Evolutionary conservation across 495 filamentous ascomycete species (phyloP).

Genomic region (Daldinia loculata): DNA sequence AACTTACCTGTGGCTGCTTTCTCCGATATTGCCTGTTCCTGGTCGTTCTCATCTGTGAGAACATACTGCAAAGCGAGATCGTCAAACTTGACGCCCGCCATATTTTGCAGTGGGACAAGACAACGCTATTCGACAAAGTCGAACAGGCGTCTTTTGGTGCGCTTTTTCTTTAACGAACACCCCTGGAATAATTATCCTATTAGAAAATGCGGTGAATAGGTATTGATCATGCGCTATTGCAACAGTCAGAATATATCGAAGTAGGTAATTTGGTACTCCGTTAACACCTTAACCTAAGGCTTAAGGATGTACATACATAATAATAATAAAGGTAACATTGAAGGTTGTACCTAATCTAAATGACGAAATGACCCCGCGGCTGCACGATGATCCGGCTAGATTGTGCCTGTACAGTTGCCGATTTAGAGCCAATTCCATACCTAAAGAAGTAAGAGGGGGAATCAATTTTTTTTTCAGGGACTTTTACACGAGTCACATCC

Average conservation of each 20-base stretch:
- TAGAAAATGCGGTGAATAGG: background rate
- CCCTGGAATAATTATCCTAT: background rate
- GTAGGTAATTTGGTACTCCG: background rate
- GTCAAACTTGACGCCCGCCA: slow-evolving; percentile 53
- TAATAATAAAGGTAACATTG: background rate
- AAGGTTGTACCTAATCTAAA: slow-evolving; percentile 12
- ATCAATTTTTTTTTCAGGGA: slow-evolving; percentile 23
- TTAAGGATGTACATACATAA: background rate
- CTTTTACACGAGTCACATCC: slow-evolving; percentile 8
- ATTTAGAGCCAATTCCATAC: slow-evolving; percentile 16
- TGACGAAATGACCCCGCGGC: slow-evolving; percentile 39
- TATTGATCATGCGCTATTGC: background rate
- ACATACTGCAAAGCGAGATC: slow-evolving; percentile 59
- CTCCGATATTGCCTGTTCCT: slow-evolving; percentile 46
- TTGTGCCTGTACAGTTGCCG: background rate
- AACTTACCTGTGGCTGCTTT: slow-evolving; percentile 53
- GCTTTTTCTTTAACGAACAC: background rate
- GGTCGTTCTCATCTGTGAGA: slow-evolving; percentile 53
- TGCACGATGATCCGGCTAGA: slow-evolving; percentile 29
- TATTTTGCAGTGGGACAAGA: slow-evolving; percentile 29
- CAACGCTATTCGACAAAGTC: slow-evolving; percentile 12
- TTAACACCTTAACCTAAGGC: background rate
- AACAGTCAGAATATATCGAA: background rate
- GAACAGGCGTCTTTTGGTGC: slow-evolving; percentile 3
- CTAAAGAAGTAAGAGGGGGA: slow-evolving; percentile 44